Conservation (phyloP, 108 stramenopile species). For the Cyclotella baltica region DNA sequence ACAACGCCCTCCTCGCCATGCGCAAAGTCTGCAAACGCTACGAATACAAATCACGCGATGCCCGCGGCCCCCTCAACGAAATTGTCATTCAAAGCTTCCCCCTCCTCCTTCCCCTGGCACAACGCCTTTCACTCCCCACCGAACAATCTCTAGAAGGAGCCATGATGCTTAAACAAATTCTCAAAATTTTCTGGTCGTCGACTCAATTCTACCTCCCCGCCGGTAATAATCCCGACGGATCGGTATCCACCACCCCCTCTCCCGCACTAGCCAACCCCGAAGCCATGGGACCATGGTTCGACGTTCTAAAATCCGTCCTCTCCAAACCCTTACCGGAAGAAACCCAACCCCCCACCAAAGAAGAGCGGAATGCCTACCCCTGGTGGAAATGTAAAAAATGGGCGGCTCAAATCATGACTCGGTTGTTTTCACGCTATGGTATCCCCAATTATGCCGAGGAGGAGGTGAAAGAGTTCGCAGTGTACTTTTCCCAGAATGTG, state of each 20-base stretch:
- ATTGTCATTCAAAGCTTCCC: slow-evolving; percentile 89
- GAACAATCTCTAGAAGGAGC: slow-evolving; percentile 87
- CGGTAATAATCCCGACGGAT: slow-evolving; percentile 66
- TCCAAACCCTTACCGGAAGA: slow-evolving; percentile 85
- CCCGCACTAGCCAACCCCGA: slow-evolving; percentile 72
- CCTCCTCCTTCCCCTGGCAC: slow-evolving; percentile 82
- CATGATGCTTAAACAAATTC: slow-evolving; percentile 94
- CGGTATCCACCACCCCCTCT: slow-evolving; percentile 39
- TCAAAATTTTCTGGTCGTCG: slow-evolving; percentile 97
- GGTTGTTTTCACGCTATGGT: slow-evolving; percentile 95
- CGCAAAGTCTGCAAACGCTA: slow-evolving; percentile 97
- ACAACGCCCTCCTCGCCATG: slow-evolving; percentile 93
- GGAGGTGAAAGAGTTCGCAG: slow-evolving; percentile 89
- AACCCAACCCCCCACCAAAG: slow-evolving; percentile 81
- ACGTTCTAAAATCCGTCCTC: slow-evolving; percentile 72
- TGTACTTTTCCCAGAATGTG: slow-evolving; percentile 86
- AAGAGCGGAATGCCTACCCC: slow-evolving; percentile 93
- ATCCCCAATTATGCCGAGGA: slow-evolving; percentile 93
- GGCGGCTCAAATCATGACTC: slow-evolving; percentile 93
- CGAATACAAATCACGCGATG: slow-evolving; percentile 95
- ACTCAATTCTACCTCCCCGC: slow-evolving; percentile 95
- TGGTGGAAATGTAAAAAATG: slow-evolving; percentile 99
- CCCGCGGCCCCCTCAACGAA: slow-evolving; percentile 90
- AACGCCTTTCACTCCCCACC: slow-evolving; percentile 64
- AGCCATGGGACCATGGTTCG: slow-evolving; percentile 91